phyloP scores from a whole-genome alignment of 2,329 filamentous ascomycete genomes.

The Stagonosporopsis tanaceti region DNA sequence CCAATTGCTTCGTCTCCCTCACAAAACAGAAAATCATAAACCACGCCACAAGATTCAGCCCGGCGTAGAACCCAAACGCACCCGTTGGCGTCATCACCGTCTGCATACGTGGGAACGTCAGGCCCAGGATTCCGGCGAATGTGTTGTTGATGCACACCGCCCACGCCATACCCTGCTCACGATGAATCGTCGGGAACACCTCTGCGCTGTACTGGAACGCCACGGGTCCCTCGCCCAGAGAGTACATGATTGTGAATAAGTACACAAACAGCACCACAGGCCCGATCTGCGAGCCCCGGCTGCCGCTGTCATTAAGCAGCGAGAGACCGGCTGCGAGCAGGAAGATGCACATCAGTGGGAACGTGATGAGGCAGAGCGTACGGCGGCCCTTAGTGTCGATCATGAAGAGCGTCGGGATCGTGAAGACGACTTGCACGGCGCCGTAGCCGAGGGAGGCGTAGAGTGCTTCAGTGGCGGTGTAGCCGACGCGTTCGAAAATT shows the following conservation, averaged over 20 bases:
- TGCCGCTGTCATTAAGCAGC: slow-evolving; percentile 36
- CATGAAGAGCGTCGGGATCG: slow-evolving; percentile 49
- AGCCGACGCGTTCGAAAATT: slow-evolving; percentile 66
- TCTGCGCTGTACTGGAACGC: slow-evolving; percentile 56
- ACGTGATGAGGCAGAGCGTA: slow-evolving; percentile 44
- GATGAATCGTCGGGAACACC: slow-evolving; percentile 50
- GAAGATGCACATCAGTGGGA: slow-evolving; percentile 49
- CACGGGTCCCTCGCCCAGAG: slow-evolving; percentile 57
- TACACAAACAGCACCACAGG: slow-evolving; percentile 48
- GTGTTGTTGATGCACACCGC: slow-evolving; percentile 55
- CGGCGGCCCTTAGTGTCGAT: slow-evolving; percentile 51
- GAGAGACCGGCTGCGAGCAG: slow-evolving; percentile 48
- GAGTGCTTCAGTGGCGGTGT: slow-evolving; percentile 37
- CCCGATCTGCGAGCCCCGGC: slow-evolving; percentile 37
- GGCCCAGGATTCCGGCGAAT: slow-evolving; percentile 49
- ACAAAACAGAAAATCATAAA: slow-evolving; percentile 51
- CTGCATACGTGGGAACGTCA: slow-evolving; percentile 52
- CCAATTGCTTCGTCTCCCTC: slow-evolving; percentile 50
- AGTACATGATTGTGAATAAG: slow-evolving; percentile 49
- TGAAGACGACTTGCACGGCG: slow-evolving; percentile 47
- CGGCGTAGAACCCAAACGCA: slow-evolving; percentile 53
- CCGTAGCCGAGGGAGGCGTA: slow-evolving; percentile 50
- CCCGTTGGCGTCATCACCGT: slow-evolving; percentile 50
- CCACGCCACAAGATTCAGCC: slow-evolving; percentile 52
- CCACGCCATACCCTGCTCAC: slow-evolving; percentile 53